Conservation (phyloP, 148 eudicot genomes). For the Fallopia convolvulus region DNA sequence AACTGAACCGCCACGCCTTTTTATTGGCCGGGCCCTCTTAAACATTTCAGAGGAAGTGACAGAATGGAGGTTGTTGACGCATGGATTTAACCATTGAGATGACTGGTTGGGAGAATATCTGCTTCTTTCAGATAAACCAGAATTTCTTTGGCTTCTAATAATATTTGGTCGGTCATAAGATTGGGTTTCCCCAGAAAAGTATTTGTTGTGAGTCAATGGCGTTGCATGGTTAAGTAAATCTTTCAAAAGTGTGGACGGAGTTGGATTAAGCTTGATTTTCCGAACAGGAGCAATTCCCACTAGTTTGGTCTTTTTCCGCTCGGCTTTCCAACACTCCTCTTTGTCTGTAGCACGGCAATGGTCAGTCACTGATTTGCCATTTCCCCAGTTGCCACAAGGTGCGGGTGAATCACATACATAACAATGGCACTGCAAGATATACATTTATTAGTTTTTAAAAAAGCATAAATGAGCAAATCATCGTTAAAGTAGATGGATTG, state of each 20-base stretch:
- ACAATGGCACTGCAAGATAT: constrained; percentile 82
- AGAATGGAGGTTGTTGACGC: constrained; percentile 13
- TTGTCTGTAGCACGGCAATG: constrained; percentile 89
- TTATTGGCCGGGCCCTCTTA: constrained; percentile 25
- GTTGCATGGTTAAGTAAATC: constrained; percentile 11
- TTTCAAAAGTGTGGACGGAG: neutral
- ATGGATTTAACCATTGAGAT: constrained; percentile 17
- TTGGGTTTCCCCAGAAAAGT: constrained; percentile 10
- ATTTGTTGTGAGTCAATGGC: constrained; percentile 12
- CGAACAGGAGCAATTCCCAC: constrained; percentile 20
- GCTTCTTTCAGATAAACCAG: constrained; percentile 19
- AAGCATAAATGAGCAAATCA: neutral
- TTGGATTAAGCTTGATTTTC: too few species aligned
- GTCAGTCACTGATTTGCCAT: constrained; percentile 36
- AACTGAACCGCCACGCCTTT: constrained; percentile 10
- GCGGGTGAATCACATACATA: constrained; percentile 86
- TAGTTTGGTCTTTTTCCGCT: constrained; percentile 34
- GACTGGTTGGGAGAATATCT: constrained; percentile 28
- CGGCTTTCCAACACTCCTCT: constrained; percentile 48
- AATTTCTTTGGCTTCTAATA: constrained; percentile 25
- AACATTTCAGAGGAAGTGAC: constrained; percentile 20
- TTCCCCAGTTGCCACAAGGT: constrained; percentile 76
- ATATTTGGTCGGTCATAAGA: constrained; percentile 28
- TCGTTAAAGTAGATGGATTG: neutral
- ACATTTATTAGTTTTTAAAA: neutral